These are phyloP conservation scores for Lecanoromycetidae sp. DNA, from an alignment of 2,329 filamentous ascomycete genomes.

Conservation along the genomic window DNA sequence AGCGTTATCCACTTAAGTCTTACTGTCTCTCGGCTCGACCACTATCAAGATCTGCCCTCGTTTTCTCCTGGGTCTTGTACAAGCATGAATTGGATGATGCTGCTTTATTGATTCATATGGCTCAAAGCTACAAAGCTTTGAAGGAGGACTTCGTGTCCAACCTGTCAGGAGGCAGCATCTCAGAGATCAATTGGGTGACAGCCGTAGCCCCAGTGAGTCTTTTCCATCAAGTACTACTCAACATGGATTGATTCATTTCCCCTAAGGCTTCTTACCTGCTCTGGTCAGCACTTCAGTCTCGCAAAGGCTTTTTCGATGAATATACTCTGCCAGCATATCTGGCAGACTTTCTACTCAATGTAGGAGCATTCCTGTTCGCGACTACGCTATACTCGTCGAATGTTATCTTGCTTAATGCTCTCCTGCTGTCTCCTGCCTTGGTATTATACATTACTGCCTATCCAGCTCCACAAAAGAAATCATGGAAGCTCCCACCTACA, in stretches of 20 bases:
- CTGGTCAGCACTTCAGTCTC: constrained; percentile 79
- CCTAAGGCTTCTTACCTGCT: constrained; percentile 64
- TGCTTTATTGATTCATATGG: constrained; percentile 11
- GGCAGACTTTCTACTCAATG: constrained; percentile 80
- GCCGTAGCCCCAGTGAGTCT: constrained; percentile 66
- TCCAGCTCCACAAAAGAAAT: constrained; percentile 18
- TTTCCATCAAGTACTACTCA: constrained; percentile 5
- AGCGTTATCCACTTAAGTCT: too few species aligned
- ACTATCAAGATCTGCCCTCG: too few species aligned
- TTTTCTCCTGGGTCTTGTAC: background rate
- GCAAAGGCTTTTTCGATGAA: constrained; percentile 69
- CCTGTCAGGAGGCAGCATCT: constrained; percentile 67
- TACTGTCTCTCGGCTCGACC: background rate
- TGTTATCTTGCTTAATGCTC: constrained; percentile 59
- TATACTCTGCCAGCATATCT: constrained; percentile 56
- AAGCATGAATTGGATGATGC: background rate
- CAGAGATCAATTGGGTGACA: constrained; percentile 79
- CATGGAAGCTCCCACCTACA: background rate
- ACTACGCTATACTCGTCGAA: constrained; percentile 71
- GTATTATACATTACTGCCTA: constrained; percentile 42
- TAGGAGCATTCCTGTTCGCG: constrained; percentile 67
- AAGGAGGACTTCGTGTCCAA: constrained; percentile 96
- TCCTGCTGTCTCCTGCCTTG: constrained; percentile 60
- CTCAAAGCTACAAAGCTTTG: constrained; percentile 64
- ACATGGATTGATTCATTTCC: constrained; percentile 11